Base-by-base conservation (phyloP, 2,329 filamentous ascomycete species). In the Epichloe aotearoae region DNA sequence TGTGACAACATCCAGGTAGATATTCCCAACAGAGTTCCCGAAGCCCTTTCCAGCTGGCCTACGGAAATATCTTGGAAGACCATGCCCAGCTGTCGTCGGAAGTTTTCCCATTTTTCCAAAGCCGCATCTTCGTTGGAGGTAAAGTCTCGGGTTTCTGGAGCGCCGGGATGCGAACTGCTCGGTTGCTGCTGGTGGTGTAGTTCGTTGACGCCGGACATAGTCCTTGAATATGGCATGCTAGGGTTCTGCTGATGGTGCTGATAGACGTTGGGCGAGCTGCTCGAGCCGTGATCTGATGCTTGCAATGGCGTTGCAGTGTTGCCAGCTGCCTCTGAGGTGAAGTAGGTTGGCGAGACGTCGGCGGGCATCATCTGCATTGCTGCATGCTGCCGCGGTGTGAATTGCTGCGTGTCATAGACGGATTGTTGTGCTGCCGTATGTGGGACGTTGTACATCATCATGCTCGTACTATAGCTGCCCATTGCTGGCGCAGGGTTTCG, bases 401-500 rank as follows among this genome's bases (percentile, higher is more conserved):
- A 94, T 63, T 83, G 83, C 64, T 83, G 80, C 63, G 80, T 72
- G 67, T 91, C 86, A 71, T 94, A 95, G 69, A 84, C 74, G 71
- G 79, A 66, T 69, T 72, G 73, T 69, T 80, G 78, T 56, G 74
- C 70, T 54, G 71, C 73, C 61, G 80, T 72, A 64, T 83, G 82
- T 63, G 76, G 73, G 61, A 90, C 84, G 70, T 82, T 83, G 73
- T 94, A 94, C 77, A 93, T 83, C 72, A 91, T 81, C 56, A 79
- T 79, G 50, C 79, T 71, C 50, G 82, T 68, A 61, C 73, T 82
- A 73, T 78, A 85, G 66, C 71, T 72, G 62, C 70, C 67, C 60
- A 80, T 82, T 57, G 66, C 66, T 59, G 75, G 75, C 55, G 74
- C 67, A 61, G 74, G 74, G 56, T 76, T 75, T 55, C 77, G 74